Evolutionary conservation across 2,329 filamentous ascomycete species (phyloP).

Genomic region (Ceratocystiopsis minuta): DNA sequence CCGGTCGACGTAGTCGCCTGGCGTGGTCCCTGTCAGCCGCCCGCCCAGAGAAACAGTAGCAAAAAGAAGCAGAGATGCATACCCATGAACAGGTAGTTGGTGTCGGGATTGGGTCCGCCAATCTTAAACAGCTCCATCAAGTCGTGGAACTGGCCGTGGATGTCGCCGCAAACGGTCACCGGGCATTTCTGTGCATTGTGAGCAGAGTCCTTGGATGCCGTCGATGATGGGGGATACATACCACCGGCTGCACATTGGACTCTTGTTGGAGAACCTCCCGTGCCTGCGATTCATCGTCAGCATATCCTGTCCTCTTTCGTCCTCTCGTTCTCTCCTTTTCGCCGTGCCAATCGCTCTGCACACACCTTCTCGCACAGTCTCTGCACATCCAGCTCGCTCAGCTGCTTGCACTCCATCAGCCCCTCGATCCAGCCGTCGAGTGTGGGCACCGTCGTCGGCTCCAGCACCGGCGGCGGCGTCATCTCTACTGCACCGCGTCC

Average conservation of each 20-base stretch:
- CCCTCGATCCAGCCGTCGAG: constrained; percentile 97
- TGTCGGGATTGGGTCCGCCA: constrained; percentile 91
- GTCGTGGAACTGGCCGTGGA: constrained; percentile 97
- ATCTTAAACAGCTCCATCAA: constrained; percentile 99
- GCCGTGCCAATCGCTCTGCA: constrained; percentile 1
- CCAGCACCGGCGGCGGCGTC: constrained; percentile 45
- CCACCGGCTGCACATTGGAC: constrained; percentile 96
- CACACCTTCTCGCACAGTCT: constrained; percentile 92
- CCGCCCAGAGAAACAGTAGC: too few species aligned
- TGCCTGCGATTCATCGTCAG: constrained; percentile 36
- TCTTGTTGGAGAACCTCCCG: constrained; percentile 93
- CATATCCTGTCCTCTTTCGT: neutral
- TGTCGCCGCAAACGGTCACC: constrained; percentile 96
- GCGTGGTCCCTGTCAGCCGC: constrained; percentile 1
- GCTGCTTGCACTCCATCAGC: constrained; percentile 96
- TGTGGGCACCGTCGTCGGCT: constrained; percentile 79
- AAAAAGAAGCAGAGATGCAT: constrained; percentile 15
- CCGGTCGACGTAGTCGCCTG: constrained; percentile 94
- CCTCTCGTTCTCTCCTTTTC: too few species aligned
- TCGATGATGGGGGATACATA: constrained; percentile 40
- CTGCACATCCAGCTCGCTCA: constrained; percentile 86
- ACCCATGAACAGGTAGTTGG: constrained; percentile 99
- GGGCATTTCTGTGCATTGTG: constrained; percentile 64
- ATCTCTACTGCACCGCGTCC: constrained; percentile 69
- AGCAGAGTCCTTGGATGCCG: neutral